Conservation (phyloP, 1,284 basidiomycete species). For the Apiotrichum gamsii region DNA sequence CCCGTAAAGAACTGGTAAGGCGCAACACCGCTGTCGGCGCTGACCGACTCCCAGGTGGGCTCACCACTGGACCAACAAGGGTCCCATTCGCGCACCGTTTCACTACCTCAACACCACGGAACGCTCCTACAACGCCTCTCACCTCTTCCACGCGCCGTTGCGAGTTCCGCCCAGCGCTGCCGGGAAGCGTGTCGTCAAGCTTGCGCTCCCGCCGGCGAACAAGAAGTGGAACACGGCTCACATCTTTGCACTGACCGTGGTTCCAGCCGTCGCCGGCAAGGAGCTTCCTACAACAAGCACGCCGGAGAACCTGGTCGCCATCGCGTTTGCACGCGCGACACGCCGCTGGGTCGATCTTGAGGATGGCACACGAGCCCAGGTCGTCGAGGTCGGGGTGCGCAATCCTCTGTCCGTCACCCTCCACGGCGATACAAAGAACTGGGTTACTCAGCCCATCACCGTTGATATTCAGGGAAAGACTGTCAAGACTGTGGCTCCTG, state of each 20-base stretch:
- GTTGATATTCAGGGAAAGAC: not conserved
- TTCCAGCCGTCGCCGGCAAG: conserved; percentile 7
- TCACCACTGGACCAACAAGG: conserved; percentile 19
- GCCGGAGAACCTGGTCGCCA: not conserved
- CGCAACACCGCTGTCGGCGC: too few relatives aligned
- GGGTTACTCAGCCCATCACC: conserved; percentile 1
- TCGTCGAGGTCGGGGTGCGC: conserved; percentile 11
- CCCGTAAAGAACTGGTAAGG: conserved; percentile 17
- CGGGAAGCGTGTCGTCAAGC: not conserved
- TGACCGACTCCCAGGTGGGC: conserved; percentile 4
- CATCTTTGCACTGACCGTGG: too few relatives aligned
- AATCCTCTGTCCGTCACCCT: conserved; percentile 6
- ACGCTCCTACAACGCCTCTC: conserved; percentile 10
- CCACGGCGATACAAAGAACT: conserved; percentile 2
- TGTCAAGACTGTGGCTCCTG: conserved; percentile 1
- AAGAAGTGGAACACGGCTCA: conserved; percentile 13
- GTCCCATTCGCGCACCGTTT: conserved; percentile 9
- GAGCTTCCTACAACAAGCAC: not conserved
- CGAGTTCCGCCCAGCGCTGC: not conserved
- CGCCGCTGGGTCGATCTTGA: conserved; percentile 12
- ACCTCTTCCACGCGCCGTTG: conserved; percentile 14
- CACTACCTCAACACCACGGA: conserved; percentile 4
- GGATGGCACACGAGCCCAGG: conserved; percentile 2
- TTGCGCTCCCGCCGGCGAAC: conserved; percentile 3
- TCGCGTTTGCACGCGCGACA: conserved; percentile 5